These are phyloP conservation scores for Neurospora sp. DNA, from an alignment of 2,329 filamentous ascomycete genomes.

Conservation along the genomic window DNA sequence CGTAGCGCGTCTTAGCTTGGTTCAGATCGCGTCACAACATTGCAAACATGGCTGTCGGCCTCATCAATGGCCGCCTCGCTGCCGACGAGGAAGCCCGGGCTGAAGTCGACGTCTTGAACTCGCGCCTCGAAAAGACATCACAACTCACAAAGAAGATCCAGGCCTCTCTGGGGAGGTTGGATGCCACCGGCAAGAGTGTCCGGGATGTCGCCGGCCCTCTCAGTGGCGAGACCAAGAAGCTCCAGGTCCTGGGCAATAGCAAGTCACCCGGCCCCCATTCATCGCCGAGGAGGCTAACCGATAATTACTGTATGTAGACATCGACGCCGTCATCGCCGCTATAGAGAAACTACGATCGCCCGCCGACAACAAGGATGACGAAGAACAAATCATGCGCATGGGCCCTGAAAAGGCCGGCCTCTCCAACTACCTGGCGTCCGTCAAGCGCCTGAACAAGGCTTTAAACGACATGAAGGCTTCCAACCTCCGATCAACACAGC, in stretches of 20 bases:
- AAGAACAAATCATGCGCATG: conserved; percentile 82
- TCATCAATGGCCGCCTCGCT: conserved; percentile 36
- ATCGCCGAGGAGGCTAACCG: conserved; percentile 9
- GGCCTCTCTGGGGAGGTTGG: conserved; percentile 71
- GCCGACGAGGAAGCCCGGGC: conserved; percentile 59
- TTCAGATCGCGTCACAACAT: background rate
- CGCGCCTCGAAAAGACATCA: conserved; percentile 79
- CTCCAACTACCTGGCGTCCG: conserved; percentile 74
- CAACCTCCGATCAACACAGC: conserved; percentile 87
- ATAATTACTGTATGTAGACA: conserved; percentile 42
- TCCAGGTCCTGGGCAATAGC: conserved; percentile 83
- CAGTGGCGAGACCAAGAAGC: conserved; percentile 79
- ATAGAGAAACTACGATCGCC: conserved; percentile 85
- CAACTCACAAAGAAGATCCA: conserved; percentile 93
- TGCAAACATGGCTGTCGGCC: conserved; percentile 40
- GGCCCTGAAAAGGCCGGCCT: conserved; percentile 80
- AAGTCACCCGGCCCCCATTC: conserved; percentile 20
- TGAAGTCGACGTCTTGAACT: conserved; percentile 62
- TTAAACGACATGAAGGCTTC: conserved; percentile 75
- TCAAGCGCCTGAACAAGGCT: conserved; percentile 83
- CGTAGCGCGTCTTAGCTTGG: background rate
- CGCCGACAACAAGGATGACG: conserved; percentile 82
- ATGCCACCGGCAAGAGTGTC: conserved; percentile 82
- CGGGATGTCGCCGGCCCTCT: conserved; percentile 88
- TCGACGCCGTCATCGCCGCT: conserved; percentile 74